Base-by-base conservation (phyloP, 495 filamentous ascomycete genomes). In the Elaphomyces granulatus region DNA sequence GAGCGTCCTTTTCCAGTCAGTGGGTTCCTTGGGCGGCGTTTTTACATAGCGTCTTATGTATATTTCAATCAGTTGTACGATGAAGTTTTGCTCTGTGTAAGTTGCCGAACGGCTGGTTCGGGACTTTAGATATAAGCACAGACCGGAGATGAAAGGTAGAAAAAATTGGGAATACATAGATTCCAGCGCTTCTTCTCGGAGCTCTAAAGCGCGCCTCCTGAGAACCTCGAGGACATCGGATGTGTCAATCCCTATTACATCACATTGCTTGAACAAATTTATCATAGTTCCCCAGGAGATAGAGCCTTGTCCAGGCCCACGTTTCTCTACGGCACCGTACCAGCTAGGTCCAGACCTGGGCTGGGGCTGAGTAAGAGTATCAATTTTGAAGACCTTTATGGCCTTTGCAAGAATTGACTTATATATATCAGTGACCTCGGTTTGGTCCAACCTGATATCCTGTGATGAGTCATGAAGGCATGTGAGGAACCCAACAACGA, bases 321-420 rank as follows among this genome's bases (percentile, higher is more conserved):
- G 2, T 36, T 6, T 35, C 33, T 35, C 8, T 6, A 7, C 8
- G 33, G 14, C 33, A 6, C 33, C 6, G 8, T 7, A 6, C 18
- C 6, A 15, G 33, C 6, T 35, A 6, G 14, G 14, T 6, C 31
- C 6, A 23, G 28, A n/a, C n/a, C n/a, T n/a, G n/a, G n/a, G n/a
- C n/a, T n/a, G n/a, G n/a, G n/a, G n/a, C n/a, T n/a, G n/a, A n/a
- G n/a, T n/a, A n/a, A n/a, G n/a, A n/a, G n/a, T n/a, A 18, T 41
- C 39, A 41, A 23, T 14, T 16, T 41, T 34, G 30, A 41, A 34
- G 14, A 20, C 33, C n/a, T 35, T 17, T 15, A 34, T 15, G 18
- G 26, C 18, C 18, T n/a, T 41, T 10, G 39, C 15, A 1, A 35
- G 8, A 4, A 41, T 14, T 8, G 3, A 7, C 17, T 20, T 23